phyloP scores from a whole-genome alignment of 495 filamentous ascomycete genomes.

The Penicillium desertorum region DNA sequence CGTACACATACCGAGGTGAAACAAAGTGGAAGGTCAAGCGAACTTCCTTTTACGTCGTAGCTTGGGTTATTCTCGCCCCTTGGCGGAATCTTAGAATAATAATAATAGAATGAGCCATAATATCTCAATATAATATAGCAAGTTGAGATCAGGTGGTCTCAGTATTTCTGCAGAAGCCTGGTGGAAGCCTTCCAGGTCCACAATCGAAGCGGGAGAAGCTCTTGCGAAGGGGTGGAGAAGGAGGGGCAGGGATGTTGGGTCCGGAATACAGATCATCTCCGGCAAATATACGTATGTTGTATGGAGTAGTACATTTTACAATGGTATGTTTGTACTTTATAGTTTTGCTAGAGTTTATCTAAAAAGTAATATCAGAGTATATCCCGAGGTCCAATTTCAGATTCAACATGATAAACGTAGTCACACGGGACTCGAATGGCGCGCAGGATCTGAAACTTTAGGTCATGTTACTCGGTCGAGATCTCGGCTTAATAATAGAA shows the following conservation, averaged over 20 bases:
- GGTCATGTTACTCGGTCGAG: constrained; percentile 13
- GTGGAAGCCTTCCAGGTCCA: constrained; percentile 45
- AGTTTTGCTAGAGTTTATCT: neutral
- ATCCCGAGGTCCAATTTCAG: no score
- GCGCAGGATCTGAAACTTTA: constrained; percentile 16
- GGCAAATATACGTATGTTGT: constrained; percentile 1
- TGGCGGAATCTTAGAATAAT: constrained; percentile 1
- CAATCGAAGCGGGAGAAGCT: constrained; percentile 53
- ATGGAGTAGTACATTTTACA: neutral
- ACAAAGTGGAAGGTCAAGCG: constrained; percentile 31
- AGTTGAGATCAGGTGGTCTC: constrained; percentile 25
- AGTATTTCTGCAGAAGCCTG: constrained; percentile 36
- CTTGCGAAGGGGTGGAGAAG: constrained; percentile 35
- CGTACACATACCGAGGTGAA: constrained; percentile 17
- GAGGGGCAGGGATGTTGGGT: constrained; percentile 24
- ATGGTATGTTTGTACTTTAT: neutral
- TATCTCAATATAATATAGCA: neutral
- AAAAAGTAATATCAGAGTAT: neutral
- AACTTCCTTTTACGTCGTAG: constrained; percentile 27
- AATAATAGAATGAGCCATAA: neutral
- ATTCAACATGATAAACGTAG: neutral
- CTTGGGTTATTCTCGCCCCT: constrained; percentile 13
- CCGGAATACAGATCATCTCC: constrained; percentile 16
- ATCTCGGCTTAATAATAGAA: constrained; percentile 7
- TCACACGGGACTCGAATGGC: constrained; percentile 1